phyloP scores from a whole-genome alignment of 768 basidiomycete species.

The Pleurotus salmoneostramineus region DNA sequence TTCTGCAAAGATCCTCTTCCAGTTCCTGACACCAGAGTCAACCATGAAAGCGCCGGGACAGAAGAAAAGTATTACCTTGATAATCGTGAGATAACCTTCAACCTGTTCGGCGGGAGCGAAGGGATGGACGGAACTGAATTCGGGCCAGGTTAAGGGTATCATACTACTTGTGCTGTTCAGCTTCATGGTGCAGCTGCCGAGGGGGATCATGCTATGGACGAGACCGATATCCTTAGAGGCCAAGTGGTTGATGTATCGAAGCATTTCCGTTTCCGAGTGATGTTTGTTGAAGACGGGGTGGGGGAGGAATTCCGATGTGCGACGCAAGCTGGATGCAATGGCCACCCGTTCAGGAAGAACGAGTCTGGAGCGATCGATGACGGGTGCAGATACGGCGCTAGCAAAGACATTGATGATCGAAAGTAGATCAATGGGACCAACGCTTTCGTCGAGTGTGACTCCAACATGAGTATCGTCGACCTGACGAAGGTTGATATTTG shows the following conservation, averaged over 20 bases:
- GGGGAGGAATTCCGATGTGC: constrained; percentile 68
- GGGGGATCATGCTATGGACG: constrained; percentile 93
- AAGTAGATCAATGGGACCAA: constrained; percentile 69
- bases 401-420: constrained; percentile 81
- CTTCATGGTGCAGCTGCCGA: constrained; percentile 98
- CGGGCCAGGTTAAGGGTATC: constrained; percentile 94
- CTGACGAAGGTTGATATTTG: constrained; percentile 79
- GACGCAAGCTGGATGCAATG: constrained; percentile 53
- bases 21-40: constrained; percentile 57
- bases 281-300: constrained; percentile 95
- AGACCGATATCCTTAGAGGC: constrained; percentile 94
- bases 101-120: constrained; percentile 91
- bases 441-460: constrained; percentile 90
- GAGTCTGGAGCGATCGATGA: constrained; percentile 44
- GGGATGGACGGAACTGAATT: constrained; percentile 88
- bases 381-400: constrained; percentile 48
- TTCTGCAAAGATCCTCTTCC: constrained; percentile 84
- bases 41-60: neutral
- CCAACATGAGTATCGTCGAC: constrained; percentile 77
- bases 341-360: constrained; percentile 36
- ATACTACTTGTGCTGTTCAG: constrained; percentile 98
- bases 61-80: constrained; percentile 47
- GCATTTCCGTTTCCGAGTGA: constrained; percentile 98
- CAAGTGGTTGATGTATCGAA: constrained; percentile 93
- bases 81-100: constrained; percentile 77